Evolutionary conservation across 805 yeast genomes (phyloP).

Genomic region (Kuraishia floccosa): DNA sequence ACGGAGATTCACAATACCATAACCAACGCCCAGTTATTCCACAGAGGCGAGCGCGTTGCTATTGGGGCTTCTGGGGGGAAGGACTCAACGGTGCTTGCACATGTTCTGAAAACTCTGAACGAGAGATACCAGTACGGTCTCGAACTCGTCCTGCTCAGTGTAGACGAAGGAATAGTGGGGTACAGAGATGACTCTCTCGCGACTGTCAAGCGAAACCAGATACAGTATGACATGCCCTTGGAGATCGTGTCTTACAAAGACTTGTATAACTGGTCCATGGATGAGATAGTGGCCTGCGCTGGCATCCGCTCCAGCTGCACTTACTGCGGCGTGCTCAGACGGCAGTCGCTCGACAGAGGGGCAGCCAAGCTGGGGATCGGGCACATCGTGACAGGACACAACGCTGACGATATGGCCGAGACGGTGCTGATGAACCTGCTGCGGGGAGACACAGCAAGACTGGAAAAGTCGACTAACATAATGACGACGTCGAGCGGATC

Average conservation of each 20-base stretch:
- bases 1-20: constrained; percentile 93
- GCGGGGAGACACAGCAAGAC: constrained; percentile 91
- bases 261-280: constrained; percentile 97
- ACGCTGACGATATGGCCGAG: constrained; percentile 99
- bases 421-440: constrained; percentile 90
- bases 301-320: constrained; percentile 94
- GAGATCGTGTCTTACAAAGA: constrained; percentile 67
- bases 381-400: constrained; percentile 97
- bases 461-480: constrained; percentile 80
- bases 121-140: constrained; percentile 84
- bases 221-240: constrained; percentile 40
- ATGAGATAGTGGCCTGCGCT: constrained; percentile 88
- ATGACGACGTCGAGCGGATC: constrained; percentile 77
- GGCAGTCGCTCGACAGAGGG: constrained; percentile 96
- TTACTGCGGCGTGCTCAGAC: constrained; percentile 92
- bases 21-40: constrained; percentile 52
- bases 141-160: constrained; percentile 69
- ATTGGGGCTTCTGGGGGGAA: constrained; percentile 99
- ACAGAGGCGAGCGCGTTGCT: constrained; percentile 79
- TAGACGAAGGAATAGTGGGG: constrained; percentile 96
- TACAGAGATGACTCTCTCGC: constrained; percentile 96
- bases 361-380: constrained; percentile 75
- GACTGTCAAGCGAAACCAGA: constrained; percentile 87
- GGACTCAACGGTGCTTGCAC: constrained; percentile 92
- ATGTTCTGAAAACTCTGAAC: constrained; percentile 75